phyloP scores from a whole-genome alignment of 2,329 filamentous ascomycete species.

The Aspergillus sp. region DNA sequence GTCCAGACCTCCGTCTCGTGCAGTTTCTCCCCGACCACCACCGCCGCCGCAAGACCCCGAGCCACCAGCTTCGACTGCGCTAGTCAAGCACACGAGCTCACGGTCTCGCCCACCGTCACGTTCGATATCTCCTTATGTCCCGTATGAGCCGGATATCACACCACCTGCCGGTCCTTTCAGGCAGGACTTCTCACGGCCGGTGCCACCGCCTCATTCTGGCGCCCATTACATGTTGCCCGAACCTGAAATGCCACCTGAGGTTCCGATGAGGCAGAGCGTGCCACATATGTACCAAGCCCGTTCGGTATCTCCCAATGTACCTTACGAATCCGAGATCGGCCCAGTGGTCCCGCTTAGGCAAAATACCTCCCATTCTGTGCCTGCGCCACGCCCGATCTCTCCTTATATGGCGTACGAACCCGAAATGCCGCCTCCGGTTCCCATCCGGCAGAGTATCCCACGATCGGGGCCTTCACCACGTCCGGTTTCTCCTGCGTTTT shows the following conservation, averaged over 20 bases:
- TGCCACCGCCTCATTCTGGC: not conserved
- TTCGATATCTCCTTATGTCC: not conserved
- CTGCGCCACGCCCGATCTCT: constrained; percentile 19
- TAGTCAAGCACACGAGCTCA: not conserved
- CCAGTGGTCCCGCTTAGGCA: not conserved
- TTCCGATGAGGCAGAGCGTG: not conserved
- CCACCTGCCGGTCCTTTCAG: not conserved
- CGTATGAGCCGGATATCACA: not conserved
- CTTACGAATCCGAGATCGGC: not conserved
- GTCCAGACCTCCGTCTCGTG: constrained; percentile 22
- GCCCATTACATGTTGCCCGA: not conserved
- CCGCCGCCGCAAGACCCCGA: constrained; percentile 7
- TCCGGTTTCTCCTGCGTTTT: constrained; percentile 15
- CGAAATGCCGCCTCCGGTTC: constrained; percentile 11
- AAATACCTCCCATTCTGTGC: constrained; percentile 13
- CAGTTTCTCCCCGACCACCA: constrained; percentile 16
- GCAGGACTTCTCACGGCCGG: not conserved
- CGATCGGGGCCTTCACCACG: constrained; percentile 19
- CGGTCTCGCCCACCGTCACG: not conserved
- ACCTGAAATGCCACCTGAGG: not conserved
- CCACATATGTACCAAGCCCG: not conserved
- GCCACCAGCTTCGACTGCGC: constrained; percentile 5
- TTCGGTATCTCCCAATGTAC: not conserved
- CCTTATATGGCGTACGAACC: not conserved
- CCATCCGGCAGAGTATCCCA: constrained; percentile 5